Percentiles rank a stretch among this genome's conserved stretches.
Conservation (phyloP, 2,329 filamentous ascomycete species). For the Thelonectria rubi region DNA sequence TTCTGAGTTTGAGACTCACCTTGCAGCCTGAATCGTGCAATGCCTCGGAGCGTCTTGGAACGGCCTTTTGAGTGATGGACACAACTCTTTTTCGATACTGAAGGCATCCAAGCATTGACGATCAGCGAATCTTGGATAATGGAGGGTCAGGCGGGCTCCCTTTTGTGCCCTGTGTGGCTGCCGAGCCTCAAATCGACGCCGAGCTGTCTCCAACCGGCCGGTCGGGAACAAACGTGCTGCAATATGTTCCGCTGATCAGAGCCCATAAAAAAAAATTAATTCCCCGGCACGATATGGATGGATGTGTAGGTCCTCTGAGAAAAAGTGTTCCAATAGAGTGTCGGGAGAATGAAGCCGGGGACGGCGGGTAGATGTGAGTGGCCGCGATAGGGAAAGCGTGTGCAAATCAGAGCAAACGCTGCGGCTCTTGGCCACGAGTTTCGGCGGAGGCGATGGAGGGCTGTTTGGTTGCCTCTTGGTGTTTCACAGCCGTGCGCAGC, state of each 20-base stretch:
- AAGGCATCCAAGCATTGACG: neutral
- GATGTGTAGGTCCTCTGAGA: neutral
- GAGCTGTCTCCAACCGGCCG: neutral
- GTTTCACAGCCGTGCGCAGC: no score
- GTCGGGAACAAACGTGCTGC: neutral
- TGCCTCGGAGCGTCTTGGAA: no score
- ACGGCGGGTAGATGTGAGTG: slow-evolving; percentile 1
- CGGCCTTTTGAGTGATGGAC: neutral
- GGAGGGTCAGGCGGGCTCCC: neutral
- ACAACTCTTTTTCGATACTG: neutral
- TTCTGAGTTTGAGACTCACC: no score
- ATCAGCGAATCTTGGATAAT: neutral
- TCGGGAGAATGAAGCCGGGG: neutral
- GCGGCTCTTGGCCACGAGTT: neutral
- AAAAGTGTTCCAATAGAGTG: slow-evolving; percentile 9
- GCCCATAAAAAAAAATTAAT: slow-evolving; percentile 1
- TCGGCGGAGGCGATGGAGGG: neutral
- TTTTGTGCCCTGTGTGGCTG: neutral
- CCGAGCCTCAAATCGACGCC: neutral
- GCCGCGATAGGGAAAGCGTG: slow-evolving; percentile 17
- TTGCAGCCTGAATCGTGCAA: no score
- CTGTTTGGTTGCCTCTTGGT: neutral
- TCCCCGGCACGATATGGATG: neutral
- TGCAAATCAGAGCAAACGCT: neutral
- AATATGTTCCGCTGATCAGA: neutral